Evolutionary conservation across 345 rosid genomes (phyloP), one percentile per base, ranked within the genome.

Genomic region (Salix arbutifolia): DNA sequence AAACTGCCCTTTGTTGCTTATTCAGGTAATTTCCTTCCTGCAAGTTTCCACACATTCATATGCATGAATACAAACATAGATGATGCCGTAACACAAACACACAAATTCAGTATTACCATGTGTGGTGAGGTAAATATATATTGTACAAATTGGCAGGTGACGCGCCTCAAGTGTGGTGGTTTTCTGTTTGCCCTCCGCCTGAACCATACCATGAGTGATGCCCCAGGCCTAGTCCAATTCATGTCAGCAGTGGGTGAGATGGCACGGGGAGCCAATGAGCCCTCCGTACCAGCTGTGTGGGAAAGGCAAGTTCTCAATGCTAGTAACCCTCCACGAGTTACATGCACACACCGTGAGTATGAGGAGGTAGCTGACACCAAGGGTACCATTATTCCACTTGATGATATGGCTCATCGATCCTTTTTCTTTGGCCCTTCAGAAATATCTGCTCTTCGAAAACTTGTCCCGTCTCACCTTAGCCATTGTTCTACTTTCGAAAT

Each of bases 101-200:
- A 7, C 37, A 35, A 35, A 5, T 35, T 35, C 37, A 35, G 37
- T 38, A 8, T 38, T 38, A 38, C 8, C 42, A 8, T 38, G 10
- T 38, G 42, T 1, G 42, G 42, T 8, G 10, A 38, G 11, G 42
- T 38, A 38, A 38, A 8, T 38, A 38, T 38, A 38, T 38, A 38
- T 38, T 52, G 16, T 2, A 10, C 40, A 48, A 30, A 50, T 71
- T 53, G 13, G 3, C 40, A 81, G 77, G 80, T 81, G 40, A 76
- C 80, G 0, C 77, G 80, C 2, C 74, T 81, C n/a, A 76, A 46
- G 19, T 80, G 83, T 3, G 80, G 77, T 1, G 77, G 80, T 53
- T 68, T 76, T 67, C 31, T 76, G 8, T 19, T 80, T 4, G 80
- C 67, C 17, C 35, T 72, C 6, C 83, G 80, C 30, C 25, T 80